A percentile compares a stretch with the other conserved stretches of the same genome.
phyloP scores from a whole-genome alignment of 345 rosid species.

The Nephelium lappaceum region DNA sequence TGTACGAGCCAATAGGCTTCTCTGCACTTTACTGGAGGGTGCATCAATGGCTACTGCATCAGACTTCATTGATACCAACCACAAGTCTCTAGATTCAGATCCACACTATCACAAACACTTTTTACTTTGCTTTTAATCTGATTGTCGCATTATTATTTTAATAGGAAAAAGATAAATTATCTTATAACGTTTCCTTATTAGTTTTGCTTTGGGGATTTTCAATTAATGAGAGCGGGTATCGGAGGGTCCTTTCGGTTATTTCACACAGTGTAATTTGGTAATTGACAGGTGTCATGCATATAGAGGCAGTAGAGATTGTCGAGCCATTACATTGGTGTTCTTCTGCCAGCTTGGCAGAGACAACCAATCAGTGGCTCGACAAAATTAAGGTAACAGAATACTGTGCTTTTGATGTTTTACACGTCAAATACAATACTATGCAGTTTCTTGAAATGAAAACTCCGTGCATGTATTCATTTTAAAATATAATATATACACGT shows the following conservation, averaged over 20 bases:
- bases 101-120: neutral
- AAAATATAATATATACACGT: too few species aligned
- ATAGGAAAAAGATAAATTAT: too few species aligned
- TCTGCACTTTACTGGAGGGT: constrained; percentile 24
- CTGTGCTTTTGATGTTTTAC: neutral
- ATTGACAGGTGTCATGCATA: constrained; percentile 25
- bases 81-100: constrained; percentile 9
- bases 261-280: constrained; percentile 22
- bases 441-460: neutral
- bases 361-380: constrained; percentile 54
- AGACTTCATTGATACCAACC: constrained; percentile 30
- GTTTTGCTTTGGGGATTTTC: constrained; percentile 7
- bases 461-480: neutral
- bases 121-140: neutral
- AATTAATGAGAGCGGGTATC: constrained; percentile 25
- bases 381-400: constrained; percentile 50
- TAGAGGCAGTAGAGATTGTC: neutral
- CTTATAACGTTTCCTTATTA: too few species aligned
- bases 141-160: too few species aligned
- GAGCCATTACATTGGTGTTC: constrained; percentile 41
- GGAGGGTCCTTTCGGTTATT: constrained; percentile 25
- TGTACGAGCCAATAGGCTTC: constrained; percentile 37
- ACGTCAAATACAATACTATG: neutral
- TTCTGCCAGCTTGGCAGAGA: constrained; percentile 44
- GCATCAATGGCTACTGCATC: constrained; percentile 20